Base-by-base conservation (phyloP, 805 yeast genomes). In the Kodamaea nitidulidarum region DNA sequence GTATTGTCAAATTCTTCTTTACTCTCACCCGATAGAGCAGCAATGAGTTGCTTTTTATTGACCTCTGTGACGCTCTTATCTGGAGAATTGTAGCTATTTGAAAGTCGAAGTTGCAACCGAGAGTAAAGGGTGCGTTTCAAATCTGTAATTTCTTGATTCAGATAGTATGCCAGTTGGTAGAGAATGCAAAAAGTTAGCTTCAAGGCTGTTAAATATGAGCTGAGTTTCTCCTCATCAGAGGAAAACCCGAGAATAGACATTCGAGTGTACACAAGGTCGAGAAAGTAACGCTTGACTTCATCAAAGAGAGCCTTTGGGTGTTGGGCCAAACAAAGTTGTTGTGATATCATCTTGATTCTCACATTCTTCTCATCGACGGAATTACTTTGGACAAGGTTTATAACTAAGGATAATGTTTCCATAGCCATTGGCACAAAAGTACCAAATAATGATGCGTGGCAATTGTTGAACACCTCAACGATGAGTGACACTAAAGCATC, bases 171-270 rank as follows among this genome's bases (percentile, higher is more conserved):
- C 17, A 44, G 41, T 11, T 44, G 49, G n/a, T 38, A 26, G 4
- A 63, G 40, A 2, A 65, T 32, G 11, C 43, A 34, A 17, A 64
- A 50, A 28, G 65, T 67, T 11, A 66, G 54, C 37, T 62, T 54
- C 2, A 67, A 17, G 0, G 70, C 58, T 6, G 54, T 43, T 2
- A 61, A 22, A 34, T 49, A 57, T 4, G 56, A 31, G 3, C 51
- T 39, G 3, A 64, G 50, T 40, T 56, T 63, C 3, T 62, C 67
- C 3, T 65, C 71, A 25, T 59, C 65, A 2, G 61, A 39, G 3
- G 69, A 57, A 2, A 47, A 40, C 22, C 65, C 37, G 0, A 58
- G 44, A 2, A 54, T 29, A 2, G 58, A 41, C 18, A 64, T 35
- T 39, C 63, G 65, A 18, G 44, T 41, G 9, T 47, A 45, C 1